Conservation (phyloP, 2,329 filamentous ascomycete genomes). For the Monosporascus ibericus region DNA sequence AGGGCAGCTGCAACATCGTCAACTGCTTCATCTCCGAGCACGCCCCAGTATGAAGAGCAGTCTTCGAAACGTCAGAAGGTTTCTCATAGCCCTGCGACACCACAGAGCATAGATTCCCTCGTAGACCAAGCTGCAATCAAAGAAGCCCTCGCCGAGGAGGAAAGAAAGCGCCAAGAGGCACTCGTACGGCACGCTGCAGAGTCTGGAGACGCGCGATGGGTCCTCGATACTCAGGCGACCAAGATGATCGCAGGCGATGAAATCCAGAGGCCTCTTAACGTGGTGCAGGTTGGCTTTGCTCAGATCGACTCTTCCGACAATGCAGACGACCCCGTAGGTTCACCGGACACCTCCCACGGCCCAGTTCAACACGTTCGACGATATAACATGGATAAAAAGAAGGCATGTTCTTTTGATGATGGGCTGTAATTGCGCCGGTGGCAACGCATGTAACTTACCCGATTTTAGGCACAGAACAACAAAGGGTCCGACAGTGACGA, state of each 20-base stretch:
- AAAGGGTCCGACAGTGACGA: slow-evolving; percentile 33
- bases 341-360: slow-evolving; percentile 8
- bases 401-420: slow-evolving; percentile 12
- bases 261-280: slow-evolving; percentile 38
- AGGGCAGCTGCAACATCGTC: slow-evolving; percentile 61
- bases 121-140: slow-evolving; percentile 56
- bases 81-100: slow-evolving; percentile 26
- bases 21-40: slow-evolving; percentile 34
- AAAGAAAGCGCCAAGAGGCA: slow-evolving; percentile 56
- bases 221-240: slow-evolving; percentile 51
- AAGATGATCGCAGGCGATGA: slow-evolving; percentile 19
- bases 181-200: slow-evolving; percentile 56
- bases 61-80: slow-evolving; percentile 59
- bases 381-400: slow-evolving; percentile 27
- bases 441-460: slow-evolving; percentile 29
- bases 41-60: slow-evolving; percentile 41
- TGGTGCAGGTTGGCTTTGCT: slow-evolving; percentile 58
- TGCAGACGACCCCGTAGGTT: slow-evolving; percentile 14
- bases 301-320: slow-evolving; percentile 25
- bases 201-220: slow-evolving; percentile 69
- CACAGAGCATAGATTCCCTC: slow-evolving; percentile 33
- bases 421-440: slow-evolving; percentile 23
- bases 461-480: slow-evolving; percentile 23
- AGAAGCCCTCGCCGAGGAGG: slow-evolving; percentile 60
- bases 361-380: slow-evolving; percentile 18